Base-by-base conservation (phyloP, 257 asterid species). In the Orobanche coerulescens region DNA sequence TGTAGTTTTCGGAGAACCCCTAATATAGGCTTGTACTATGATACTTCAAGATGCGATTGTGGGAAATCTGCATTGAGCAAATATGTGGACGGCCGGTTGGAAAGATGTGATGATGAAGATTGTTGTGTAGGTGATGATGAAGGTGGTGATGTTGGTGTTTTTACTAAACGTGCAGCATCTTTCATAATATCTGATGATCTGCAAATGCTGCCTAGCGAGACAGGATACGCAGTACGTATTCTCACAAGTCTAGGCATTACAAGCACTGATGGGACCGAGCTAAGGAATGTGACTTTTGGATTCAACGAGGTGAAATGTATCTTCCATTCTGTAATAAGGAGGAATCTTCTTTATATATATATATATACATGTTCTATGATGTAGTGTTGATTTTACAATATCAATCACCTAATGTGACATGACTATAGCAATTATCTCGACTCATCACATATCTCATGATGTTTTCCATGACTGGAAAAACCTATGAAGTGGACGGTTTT, bases 131-230 rank as follows among this genome's bases (percentile, higher is more conserved):
- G n/a, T n/a, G n/a, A n/a, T n/a, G n/a, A n/a, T n/a, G n/a, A n/a
- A n/a, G n/a, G n/a, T n/a, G n/a, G n/a, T 47, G 15, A 18, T 51
- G 55, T 2, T 37, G 74, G 52, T 31, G 71, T 48, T 37, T 64
- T 76, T 54, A 5, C 31, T 0, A 20, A 13, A 7, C n/a, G 26
- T 1, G 12, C 13, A 6, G 28, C 22, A 3, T 12, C 78, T 9
- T 76, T 72, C 50, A n/a, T 71, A 1, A 14, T 76, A 12, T 22
- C 62, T 6, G 62, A 74, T 60, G 66, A 69, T 57, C 58, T 74
- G n/a, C 13, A 12, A 5, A 42, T 74, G 24, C 1, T 19, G 57
- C 65, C 78, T 40, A 26, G 14, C 26, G 34, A 30, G 43, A 6
- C 36, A 3, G 65, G 57, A 1, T 74, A 60, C 4, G 13, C 48